Conservation (phyloP, 768 basidiomycete species). For the Coprinopsis marcescibilis region DNA sequence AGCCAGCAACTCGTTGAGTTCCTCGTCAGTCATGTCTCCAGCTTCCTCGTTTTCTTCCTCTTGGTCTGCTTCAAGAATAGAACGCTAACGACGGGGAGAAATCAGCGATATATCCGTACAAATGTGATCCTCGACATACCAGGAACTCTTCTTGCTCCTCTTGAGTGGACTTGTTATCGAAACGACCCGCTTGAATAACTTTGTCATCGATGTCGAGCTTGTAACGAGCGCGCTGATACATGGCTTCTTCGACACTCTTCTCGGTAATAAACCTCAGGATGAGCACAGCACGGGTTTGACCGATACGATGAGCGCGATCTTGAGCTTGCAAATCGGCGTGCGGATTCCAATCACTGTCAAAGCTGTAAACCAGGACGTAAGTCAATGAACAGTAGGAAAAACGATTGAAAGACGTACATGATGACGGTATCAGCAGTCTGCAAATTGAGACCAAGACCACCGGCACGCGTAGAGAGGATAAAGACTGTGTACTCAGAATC, state of each 20-base stretch:
- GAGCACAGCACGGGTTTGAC: conserved; percentile 95
- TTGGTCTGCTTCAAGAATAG: conserved; percentile 84
- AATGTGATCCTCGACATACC: conserved; percentile 38
- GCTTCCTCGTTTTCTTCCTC: conserved; percentile 88
- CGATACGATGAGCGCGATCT: conserved; percentile 99
- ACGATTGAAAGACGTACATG: conserved; percentile 62
- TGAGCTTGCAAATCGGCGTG: conserved; percentile 99
- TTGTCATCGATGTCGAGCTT: conserved; percentile 99
- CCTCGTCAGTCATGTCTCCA: conserved; percentile 90
- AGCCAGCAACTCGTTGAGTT: conserved; percentile 89
- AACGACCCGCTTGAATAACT: conserved; percentile 97
- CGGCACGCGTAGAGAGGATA: conserved; percentile 90
- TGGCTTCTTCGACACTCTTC: conserved; percentile 97
- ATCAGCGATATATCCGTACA: conserved; percentile 7
- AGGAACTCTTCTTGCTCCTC: conserved; percentile 96
- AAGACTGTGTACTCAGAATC: conserved; percentile 86
- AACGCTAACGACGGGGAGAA: conserved; percentile 49
- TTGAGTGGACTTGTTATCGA: conserved; percentile 97
- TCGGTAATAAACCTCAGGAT: conserved; percentile 97
- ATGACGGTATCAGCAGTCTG: conserved; percentile 96
- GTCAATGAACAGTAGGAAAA: not conserved
- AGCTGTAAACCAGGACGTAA: conserved; percentile 34
- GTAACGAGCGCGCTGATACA: conserved; percentile 89
- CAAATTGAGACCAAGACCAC: conserved; percentile 90
- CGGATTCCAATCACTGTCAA: conserved; percentile 91